A percentile compares a stretch with the other conserved stretches of the same genome.
Evolutionary conservation across 2,329 filamentous ascomycete species (phyloP).

Genomic region (Ophidiomyces ophidiicola): DNA sequence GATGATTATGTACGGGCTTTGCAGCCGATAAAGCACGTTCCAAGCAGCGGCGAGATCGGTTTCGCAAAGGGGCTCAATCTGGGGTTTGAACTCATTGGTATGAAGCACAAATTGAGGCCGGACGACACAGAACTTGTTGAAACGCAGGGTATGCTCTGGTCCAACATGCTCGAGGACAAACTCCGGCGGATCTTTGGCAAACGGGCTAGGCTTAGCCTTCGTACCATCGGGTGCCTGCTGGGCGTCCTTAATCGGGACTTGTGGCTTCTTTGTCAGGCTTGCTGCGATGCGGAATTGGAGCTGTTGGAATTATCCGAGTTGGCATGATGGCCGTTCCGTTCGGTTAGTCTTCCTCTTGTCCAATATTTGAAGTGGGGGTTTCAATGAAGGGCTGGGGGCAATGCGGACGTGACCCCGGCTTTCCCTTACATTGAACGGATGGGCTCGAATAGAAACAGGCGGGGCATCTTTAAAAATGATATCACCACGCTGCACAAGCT

Average conservation of each 20-base stretch:
- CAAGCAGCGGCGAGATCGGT: conserved; percentile 15
- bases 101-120: conserved; percentile 17
- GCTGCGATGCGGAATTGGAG: conserved; percentile 16
- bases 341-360: conserved; percentile 7
- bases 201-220: conserved; percentile 9
- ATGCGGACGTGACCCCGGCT: background rate
- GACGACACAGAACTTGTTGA: conserved; percentile 19
- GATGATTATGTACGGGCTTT: conserved; percentile 14
- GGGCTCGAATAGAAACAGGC: conserved; percentile 13
- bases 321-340: conserved; percentile 1
- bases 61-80: conserved; percentile 14
- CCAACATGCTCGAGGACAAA: conserved; percentile 15
- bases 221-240: background rate
- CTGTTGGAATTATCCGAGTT: conserved; percentile 10
- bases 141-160: conserved; percentile 16
- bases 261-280: conserved; percentile 14
- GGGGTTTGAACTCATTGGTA: conserved; percentile 16
- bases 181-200: conserved; percentile 15
- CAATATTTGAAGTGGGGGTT: background rate
- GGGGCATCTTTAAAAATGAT: conserved; percentile 14
- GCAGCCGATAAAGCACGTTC: conserved; percentile 12
- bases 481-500: conserved; percentile 16
- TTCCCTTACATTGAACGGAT: conserved; percentile 17
- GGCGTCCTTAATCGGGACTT: no score
- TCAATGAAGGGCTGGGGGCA: background rate